Evolutionary conservation across 768 basidiomycete species (phyloP).

Genomic region (Termitomyces sp.): DNA sequence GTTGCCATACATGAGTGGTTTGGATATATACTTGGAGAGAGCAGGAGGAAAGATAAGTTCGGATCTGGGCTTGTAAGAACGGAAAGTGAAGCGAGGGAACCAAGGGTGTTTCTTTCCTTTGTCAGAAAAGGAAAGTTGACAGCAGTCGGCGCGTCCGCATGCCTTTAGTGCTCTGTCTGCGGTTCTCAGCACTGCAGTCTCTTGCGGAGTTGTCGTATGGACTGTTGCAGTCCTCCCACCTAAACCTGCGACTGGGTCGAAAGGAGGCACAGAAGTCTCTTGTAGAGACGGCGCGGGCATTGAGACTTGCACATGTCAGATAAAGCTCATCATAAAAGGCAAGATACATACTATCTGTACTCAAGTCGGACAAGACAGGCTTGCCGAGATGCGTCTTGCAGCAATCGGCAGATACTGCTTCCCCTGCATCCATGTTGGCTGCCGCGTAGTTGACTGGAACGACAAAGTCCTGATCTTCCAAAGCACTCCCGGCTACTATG

Average conservation of each 20-base stretch:
- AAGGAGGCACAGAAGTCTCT: neutral
- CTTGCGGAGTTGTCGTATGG: neutral
- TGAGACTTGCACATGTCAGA: neutral
- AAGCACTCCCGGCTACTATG: neutral
- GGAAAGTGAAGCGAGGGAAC: constrained; percentile 14
- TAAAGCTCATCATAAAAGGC: neutral
- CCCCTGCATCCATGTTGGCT: constrained; percentile 11
- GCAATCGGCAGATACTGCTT: constrained; percentile 2
- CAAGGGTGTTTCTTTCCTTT: constrained; percentile 6
- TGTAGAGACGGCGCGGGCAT: neutral
- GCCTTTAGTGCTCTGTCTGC: neutral
- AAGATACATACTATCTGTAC: constrained; percentile 3
- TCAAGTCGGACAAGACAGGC: neutral
- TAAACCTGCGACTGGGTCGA: neutral
- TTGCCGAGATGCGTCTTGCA: neutral
- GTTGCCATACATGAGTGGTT: constrained; percentile 10
- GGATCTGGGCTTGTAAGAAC: constrained; percentile 10
- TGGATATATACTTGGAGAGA: constrained; percentile 2
- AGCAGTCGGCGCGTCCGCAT: constrained; percentile 14
- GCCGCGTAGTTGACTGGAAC: constrained; percentile 11
- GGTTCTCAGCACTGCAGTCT: neutral
- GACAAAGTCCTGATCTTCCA: constrained; percentile 1
- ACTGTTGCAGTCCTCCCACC: neutral
- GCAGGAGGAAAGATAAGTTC: constrained; percentile 13
- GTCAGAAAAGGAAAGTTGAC: constrained; percentile 7